Evolutionary conservation across 495 filamentous ascomycete genomes (phyloP).

Genomic region (Diplogelasinospora grovesii): DNA sequence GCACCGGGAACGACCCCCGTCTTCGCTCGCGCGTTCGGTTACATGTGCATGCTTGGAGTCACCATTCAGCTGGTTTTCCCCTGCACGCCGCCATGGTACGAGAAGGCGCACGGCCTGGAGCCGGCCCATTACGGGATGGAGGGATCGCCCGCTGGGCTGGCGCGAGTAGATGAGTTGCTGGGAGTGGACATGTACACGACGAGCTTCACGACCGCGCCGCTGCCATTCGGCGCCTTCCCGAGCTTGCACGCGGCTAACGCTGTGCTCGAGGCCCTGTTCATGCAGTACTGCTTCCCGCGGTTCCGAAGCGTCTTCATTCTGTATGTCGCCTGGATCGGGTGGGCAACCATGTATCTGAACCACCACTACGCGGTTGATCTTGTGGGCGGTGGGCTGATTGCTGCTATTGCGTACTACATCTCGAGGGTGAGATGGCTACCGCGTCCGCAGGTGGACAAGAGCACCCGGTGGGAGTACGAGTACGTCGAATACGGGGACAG

Average conservation of each 20-base stretch:
- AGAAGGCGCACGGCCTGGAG: constrained; percentile 74
- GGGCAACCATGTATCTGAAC: constrained; percentile 96
- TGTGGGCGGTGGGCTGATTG: constrained; percentile 75
- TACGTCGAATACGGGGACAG: constrained; percentile 71
- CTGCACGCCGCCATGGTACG: constrained; percentile 94
- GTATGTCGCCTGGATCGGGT: constrained; percentile 90
- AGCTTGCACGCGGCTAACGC: constrained; percentile 82
- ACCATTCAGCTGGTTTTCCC: constrained; percentile 82
- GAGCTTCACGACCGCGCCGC: constrained; percentile 75
- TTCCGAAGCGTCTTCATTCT: constrained; percentile 66
- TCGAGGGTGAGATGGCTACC: constrained; percentile 75
- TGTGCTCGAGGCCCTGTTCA: constrained; percentile 84
- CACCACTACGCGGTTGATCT: constrained; percentile 95
- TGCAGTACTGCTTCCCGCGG: constrained; percentile 81
- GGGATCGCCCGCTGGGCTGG: constrained; percentile 80
- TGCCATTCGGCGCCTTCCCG: constrained; percentile 93
- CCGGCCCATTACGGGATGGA: constrained; percentile 88
- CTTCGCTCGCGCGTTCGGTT: constrained; percentile 81
- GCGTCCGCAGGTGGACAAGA: constrained; percentile 72
- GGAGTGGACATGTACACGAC: constrained; percentile 90
- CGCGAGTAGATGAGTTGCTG: constrained; percentile 79
- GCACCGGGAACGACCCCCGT: constrained; percentile 79
- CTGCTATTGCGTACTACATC: constrained; percentile 73
- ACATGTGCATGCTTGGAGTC: constrained; percentile 83
- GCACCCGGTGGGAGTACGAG: constrained; percentile 90